Evolutionary conservation across 2,329 filamentous ascomycete species (phyloP).

Genomic region (Pseudofabraea citricarpa): DNA sequence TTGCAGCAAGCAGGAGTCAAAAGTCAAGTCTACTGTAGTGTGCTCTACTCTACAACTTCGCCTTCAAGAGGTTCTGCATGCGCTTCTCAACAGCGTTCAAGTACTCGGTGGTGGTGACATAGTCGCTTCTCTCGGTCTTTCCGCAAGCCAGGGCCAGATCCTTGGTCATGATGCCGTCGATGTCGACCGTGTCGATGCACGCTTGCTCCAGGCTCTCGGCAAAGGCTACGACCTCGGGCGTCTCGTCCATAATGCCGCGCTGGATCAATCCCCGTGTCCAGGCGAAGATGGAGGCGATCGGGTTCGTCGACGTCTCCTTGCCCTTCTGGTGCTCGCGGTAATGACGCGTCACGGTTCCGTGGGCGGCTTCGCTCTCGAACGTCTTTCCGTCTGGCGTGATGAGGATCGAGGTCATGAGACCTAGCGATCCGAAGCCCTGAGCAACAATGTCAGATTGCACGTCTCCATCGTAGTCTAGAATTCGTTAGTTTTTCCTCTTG

Average conservation of each 20-base stretch:
- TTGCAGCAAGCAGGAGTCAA: too few species aligned
- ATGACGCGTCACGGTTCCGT: slow-evolving; percentile 97
- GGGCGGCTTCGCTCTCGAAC: slow-evolving; percentile 95
- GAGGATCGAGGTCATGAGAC: slow-evolving; percentile 96
- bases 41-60: slow-evolving; percentile 56
- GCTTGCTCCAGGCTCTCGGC: slow-evolving; percentile 89
- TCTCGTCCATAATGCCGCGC: slow-evolving; percentile 87
- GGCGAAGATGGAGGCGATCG: slow-evolving; percentile 97
- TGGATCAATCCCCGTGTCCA: slow-evolving; percentile 95
- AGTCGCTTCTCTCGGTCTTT: slow-evolving; percentile 76
- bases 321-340: slow-evolving; percentile 99
- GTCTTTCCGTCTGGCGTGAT: slow-evolving; percentile 96
- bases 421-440: slow-evolving; percentile 95
- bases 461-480: slow-evolving; percentile 91
- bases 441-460: slow-evolving; percentile 98
- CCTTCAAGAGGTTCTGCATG: slow-evolving; percentile 74
- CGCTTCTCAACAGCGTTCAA: slow-evolving; percentile 86
- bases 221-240: slow-evolving; percentile 87
- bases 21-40: too few species aligned
- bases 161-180: slow-evolving; percentile 98
- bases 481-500: slow-evolving; percentile 12
- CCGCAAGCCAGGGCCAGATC: slow-evolving; percentile 93
- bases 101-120: slow-evolving; percentile 91
- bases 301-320: slow-evolving; percentile 95
- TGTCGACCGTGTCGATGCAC: slow-evolving; percentile 88